phyloP scores from a whole-genome alignment of 768 basidiomycete species.

The Heimioporus sp. region DNA sequence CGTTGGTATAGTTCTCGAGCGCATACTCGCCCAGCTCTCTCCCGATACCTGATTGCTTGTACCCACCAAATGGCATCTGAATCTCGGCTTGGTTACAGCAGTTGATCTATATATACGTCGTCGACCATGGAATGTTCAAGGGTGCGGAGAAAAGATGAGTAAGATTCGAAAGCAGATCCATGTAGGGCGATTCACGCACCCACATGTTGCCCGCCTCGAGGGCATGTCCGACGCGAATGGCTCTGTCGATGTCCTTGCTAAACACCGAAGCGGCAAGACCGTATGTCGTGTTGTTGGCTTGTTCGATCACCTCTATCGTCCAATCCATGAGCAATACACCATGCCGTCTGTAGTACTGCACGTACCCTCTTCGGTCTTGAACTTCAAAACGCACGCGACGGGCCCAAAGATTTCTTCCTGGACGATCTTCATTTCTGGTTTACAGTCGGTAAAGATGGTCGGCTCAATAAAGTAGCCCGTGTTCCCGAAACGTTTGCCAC shows the following conservation, averaged over 20 bases:
- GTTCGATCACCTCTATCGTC: conserved; percentile 45
- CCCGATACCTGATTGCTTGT: conserved; percentile 81
- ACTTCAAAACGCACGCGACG: conserved; percentile 73
- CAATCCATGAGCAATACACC: too few species aligned
- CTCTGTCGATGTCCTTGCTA: conserved; percentile 73
- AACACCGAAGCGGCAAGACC: conserved; percentile 90
- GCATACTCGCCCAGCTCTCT: conserved; percentile 82
- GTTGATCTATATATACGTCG: conserved; percentile 11
- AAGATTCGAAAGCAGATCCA: too few species aligned
- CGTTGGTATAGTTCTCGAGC: conserved; percentile 36
- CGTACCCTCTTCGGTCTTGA: conserved; percentile 56
- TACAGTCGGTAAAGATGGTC: conserved; percentile 70
- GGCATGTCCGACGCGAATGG: conserved; percentile 66
- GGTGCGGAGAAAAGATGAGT: too few species aligned
- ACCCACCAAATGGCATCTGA: conserved; percentile 79
- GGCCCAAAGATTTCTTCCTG: conserved; percentile 80
- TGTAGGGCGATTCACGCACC: conserved; percentile 30
- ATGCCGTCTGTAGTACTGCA: too few species aligned
- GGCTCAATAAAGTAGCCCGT: conserved; percentile 73
- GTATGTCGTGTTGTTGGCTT: conserved; percentile 86
- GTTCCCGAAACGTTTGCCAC: conserved; percentile 57
- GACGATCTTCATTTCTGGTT: conserved; percentile 72
- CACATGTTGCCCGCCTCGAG: conserved; percentile 83
- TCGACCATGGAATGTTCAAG: too few species aligned
- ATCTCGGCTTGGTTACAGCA: conserved; percentile 28